phyloP scores from a whole-genome alignment of 2,329 filamentous ascomycete genomes.

The Fusarium sp. region DNA sequence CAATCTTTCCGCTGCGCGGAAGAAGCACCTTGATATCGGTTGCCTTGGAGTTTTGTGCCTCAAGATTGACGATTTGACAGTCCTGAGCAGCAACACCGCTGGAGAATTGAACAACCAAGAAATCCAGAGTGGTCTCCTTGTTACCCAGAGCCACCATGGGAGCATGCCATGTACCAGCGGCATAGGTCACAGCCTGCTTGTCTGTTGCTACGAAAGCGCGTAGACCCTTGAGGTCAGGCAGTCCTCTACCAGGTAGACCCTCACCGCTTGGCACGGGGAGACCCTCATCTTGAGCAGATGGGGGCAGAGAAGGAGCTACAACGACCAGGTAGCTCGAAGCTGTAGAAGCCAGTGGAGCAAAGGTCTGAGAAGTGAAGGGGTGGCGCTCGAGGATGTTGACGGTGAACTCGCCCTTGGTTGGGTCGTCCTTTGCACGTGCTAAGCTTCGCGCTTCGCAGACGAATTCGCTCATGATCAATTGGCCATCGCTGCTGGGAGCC shows the following conservation, averaged over 20 bases:
- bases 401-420: constrained; percentile 58
- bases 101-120: constrained; percentile 88
- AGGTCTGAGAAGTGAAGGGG: constrained; percentile 94
- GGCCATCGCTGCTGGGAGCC: constrained; percentile 65
- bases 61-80: constrained; percentile 78
- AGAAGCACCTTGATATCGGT: constrained; percentile 54
- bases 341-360: constrained; percentile 76
- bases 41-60: constrained; percentile 50
- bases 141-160: constrained; percentile 89
- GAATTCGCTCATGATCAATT: constrained; percentile 87
- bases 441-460: constrained; percentile 68
- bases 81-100: constrained; percentile 87
- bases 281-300: constrained; percentile 45
- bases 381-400: constrained; percentile 86
- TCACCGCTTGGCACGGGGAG: constrained; percentile 46
- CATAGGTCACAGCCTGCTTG: constrained; percentile 90
- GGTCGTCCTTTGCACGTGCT: constrained; percentile 13
- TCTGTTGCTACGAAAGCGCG: constrained; percentile 82
- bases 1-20: constrained; percentile 25
- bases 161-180: constrained; percentile 91
- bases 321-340: constrained; percentile 79
- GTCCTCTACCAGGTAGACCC: constrained; percentile 67
- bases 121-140: constrained; percentile 73
- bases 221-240: constrained; percentile 78
- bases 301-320: constrained; percentile 80